Evolutionary conservation across 352 stramenopile genomes (phyloP).

Genomic region (Phytopythium montanum): DNA sequence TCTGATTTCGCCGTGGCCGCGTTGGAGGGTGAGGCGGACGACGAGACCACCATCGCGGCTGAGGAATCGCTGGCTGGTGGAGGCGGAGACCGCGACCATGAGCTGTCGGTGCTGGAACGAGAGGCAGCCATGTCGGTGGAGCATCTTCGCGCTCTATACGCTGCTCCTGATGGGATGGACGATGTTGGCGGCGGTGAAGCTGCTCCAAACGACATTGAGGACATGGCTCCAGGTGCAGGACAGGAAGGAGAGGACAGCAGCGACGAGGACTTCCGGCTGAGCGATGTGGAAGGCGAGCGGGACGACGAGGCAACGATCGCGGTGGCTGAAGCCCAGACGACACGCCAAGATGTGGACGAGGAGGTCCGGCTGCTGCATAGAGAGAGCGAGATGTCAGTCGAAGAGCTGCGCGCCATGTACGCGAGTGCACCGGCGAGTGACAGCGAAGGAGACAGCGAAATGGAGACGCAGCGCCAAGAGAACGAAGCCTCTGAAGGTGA

Average conservation of each 20-base stretch:
- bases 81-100: slow-evolving; percentile 19
- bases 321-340: slow-evolving; percentile 57
- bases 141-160: slow-evolving; percentile 72
- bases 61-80: slow-evolving; percentile 12
- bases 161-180: slow-evolving; percentile 14
- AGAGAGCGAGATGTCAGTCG: slow-evolving; percentile 91
- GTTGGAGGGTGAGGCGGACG: slow-evolving; percentile 44
- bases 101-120: slow-evolving; percentile 59
- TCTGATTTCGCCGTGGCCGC: slow-evolving; percentile 13
- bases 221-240: slow-evolving; percentile 2
- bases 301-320: slow-evolving; percentile 92
- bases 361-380: slow-evolving; percentile 87
- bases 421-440: slow-evolving; percentile 15
- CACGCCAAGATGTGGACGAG: slow-evolving; percentile 34
- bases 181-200: slow-evolving; percentile 18
- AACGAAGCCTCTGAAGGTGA: slow-evolving; percentile 10
- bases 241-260: slow-evolving; percentile 8
- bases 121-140: slow-evolving; percentile 85
- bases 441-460: slow-evolving; percentile 3
- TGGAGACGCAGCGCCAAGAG: neutral
- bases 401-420: slow-evolving; percentile 65
- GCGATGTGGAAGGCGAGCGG: slow-evolving; percentile 22
- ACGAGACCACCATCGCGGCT: slow-evolving; percentile 36
- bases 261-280: slow-evolving; percentile 35
- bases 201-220: neutral